Evolutionary conservation across 768 basidiomycete species (phyloP).

Genomic region (Astraeus odoratus): DNA sequence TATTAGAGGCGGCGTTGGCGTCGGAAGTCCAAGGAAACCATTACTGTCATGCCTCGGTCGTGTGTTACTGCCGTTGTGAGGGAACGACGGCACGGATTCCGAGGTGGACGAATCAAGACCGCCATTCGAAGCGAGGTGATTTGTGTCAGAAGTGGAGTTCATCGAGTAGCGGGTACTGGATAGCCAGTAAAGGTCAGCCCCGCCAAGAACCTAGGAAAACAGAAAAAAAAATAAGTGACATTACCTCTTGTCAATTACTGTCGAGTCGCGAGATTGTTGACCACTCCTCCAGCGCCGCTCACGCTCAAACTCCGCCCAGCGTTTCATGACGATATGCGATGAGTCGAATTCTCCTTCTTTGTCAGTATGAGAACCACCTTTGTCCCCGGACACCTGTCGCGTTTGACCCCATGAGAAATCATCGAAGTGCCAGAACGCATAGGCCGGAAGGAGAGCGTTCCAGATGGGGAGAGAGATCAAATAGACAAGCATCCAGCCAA

Average conservation of each 20-base stretch:
- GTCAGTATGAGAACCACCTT: constrained; percentile 68
- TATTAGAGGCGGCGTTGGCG: constrained; percentile 67
- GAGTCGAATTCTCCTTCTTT: constrained; percentile 99
- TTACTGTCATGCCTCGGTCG: constrained; percentile 65
- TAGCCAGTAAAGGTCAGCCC: constrained; percentile 20
- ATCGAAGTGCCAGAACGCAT: constrained; percentile 99
- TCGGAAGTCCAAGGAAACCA: constrained; percentile 65
- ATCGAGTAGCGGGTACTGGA: constrained; percentile 61
- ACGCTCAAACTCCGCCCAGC: constrained; percentile 97
- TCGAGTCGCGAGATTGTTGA: constrained; percentile 73
- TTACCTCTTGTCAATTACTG: constrained; percentile 63
- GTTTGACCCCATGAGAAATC: constrained; percentile 99
- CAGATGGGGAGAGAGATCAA: constrained; percentile 90
- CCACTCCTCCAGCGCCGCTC: constrained; percentile 92
- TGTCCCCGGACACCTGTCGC: constrained; percentile 71
- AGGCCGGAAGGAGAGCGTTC: constrained; percentile 94
- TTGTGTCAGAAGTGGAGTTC: constrained; percentile 72
- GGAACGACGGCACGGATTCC: constrained; percentile 40
- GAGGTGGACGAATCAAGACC: constrained; percentile 53
- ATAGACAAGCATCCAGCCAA: constrained; percentile 97
- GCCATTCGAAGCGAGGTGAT: constrained; percentile 43
- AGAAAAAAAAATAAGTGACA: constrained; percentile 22
- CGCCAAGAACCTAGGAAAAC: constrained; percentile 8
- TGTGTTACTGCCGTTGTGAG: constrained; percentile 27
- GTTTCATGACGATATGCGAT: constrained; percentile 95